Base-by-base conservation (phyloP, 2,329 filamentous ascomycete species). In the Claviceps sp. region DNA sequence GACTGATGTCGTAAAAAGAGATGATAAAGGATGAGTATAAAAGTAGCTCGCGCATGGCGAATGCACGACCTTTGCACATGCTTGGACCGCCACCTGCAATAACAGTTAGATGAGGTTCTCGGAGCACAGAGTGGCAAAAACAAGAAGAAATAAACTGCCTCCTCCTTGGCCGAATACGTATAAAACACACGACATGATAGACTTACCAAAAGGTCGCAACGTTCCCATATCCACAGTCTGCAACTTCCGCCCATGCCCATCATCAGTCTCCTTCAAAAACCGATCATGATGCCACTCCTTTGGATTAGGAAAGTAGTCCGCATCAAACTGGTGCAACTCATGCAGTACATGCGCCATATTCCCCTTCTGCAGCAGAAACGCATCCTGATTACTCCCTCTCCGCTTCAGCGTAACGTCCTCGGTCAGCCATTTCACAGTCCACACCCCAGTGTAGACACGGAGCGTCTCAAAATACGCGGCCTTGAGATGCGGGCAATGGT, bases 401-500 rank as follows among this genome's bases (percentile, higher is more conserved):
- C 58, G 58, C 37, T 63, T 61, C 30, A 71, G 54, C 3, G 61
- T 54, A 1, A 63, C 57, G 34, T 71, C 67, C 50, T 68, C 56
- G n/a, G 59, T 58, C 40, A 69, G 50, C 42, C 55, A 58, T 20
- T 60, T 64, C 45, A 65, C 57, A 1, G 59, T 57, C 63, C 66
- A 67, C 2, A 60, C 57, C 14, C 63, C 62, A 16, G 67, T 64
- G 30, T 72, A 70, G 0, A 71, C 48, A 11, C 70, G 60, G 47
- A 72, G 46, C 0, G 69, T 70, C 55, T 73, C 70, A 5, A 70
- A 55, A 43, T 71, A 70, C 2, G 66, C 61, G 1, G 67, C 67
- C 48, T 69, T 65, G 13, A 73, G 63, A 5, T 67, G 55, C 4
- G 68, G 68, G 49, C 69, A 71, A 9, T 63, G 61, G 5, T 57